Base-by-base conservation (phyloP, 305 asterid species). In the Fraxinus floribunda region DNA sequence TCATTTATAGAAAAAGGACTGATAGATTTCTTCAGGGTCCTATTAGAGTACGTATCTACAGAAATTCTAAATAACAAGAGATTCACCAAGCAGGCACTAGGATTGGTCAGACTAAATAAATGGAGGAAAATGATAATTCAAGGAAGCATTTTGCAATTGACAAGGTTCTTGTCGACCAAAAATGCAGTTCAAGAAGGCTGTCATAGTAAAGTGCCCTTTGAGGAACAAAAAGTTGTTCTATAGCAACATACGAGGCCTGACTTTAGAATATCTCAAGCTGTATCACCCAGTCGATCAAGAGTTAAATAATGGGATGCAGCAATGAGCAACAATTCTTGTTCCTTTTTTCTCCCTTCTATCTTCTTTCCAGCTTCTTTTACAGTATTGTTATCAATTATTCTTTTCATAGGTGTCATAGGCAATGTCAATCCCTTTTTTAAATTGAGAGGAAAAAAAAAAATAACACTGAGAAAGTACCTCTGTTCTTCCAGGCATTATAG, bases 401-500 rank as follows among this genome's bases (percentile, higher is more conserved):
- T 11, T 24, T 20, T 26, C 9, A 13, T 24, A 62, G 20, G 68
- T 15, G 57, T 46, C 66, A 76, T 22, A n/a, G 36, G 62, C 26
- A 76, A 29, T 5, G 20, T 24, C 84, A 36, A 57, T 30, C 77
- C 64, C 38, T 55, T 36, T 41, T 34, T 24, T 72, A 64, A 74
- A 30, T 76, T 44, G 44, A 38, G 34, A 38, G 62, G 11, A 11
- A 44, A 44, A 22, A 60, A 60, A 41, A 83, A 72, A 22, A 64
- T 22, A 34, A 9, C 49, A 62, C 44, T 36, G 36, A 74, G 26
- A 78, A 30, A 16, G 20, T 79, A 95, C 99, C 97, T 95, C 97
- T 9, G 99, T 95, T 86, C 99, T 90, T 76, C 99, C 99, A 26
- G 98, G 97, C 98, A 95, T 94, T 80, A 95, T 92, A 60, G 99